These are phyloP conservation scores for Leavenworthia alabamica DNA, from an alignment of 345 rosid genomes.

Conservation along the genomic window DNA sequence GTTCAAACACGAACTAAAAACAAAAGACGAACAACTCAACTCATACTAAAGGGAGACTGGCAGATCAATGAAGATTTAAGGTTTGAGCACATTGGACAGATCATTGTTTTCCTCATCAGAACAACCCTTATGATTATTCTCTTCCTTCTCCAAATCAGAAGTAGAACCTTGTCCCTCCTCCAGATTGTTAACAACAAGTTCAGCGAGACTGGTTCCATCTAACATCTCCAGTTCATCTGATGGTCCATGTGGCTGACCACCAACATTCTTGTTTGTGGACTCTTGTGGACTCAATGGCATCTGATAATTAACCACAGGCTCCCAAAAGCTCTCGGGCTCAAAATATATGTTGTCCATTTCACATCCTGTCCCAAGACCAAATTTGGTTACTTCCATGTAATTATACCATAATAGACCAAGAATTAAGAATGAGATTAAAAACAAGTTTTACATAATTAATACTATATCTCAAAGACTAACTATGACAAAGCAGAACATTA, in stretches of 20 bases:
- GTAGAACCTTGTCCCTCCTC: not conserved
- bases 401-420: not conserved
- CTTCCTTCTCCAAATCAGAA: not conserved
- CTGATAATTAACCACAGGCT: not conserved
- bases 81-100: not conserved
- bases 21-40: not conserved
- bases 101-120: not conserved
- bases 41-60: not conserved
- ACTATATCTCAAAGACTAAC: slow-evolving; percentile 1
- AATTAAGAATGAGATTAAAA: not conserved
- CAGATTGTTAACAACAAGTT: slow-evolving; percentile 2
- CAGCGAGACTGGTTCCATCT: slow-evolving; percentile 13
- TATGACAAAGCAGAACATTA: not conserved
- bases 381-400: not conserved
- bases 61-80: slow-evolving; percentile 4
- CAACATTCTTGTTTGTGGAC: slow-evolving; percentile 12
- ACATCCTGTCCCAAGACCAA: not conserved
- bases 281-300: slow-evolving; percentile 9
- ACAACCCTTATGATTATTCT: not conserved
- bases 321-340: not conserved
- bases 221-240: not conserved
- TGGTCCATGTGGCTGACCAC: not conserved
- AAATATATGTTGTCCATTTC: not conserved
- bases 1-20: not conserved
- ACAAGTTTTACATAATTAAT: not conserved